Evolutionary conservation across 257 asterid species (phyloP), one percentile per base, ranked within the genome.

Genomic region (Solanum boliviense): DNA sequence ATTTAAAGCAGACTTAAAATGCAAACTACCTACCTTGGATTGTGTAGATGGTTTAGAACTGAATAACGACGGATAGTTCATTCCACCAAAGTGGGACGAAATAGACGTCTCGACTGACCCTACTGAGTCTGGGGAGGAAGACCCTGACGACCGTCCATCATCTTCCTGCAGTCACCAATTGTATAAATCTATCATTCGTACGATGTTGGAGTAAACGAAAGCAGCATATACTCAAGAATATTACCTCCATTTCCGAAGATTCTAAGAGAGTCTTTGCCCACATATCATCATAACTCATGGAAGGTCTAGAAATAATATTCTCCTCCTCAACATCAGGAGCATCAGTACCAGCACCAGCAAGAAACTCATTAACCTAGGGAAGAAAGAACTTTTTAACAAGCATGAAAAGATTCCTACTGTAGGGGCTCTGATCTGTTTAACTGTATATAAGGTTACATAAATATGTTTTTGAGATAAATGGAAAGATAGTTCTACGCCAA

Each of bases 241-340:
- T 92, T 81, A 95, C 99, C 97, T 93, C 98, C 93, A 90, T 89
- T 91, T 96, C 99, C 23, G 98, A 90, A 1, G 99, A 90, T 95
- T 96, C 98, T 85, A 97, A 88, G 89, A 97, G 98, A 41, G 99
- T 95, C 95, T 97, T 97, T 67, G 99, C 99, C 99, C 99, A 97
- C 99, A 97, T 95, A 92, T 97, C 99, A 89, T 97, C 99, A 86
- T 96, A 96, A 91, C 98, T 97, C 94, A 93, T 94, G 76, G 99
- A 97, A 88, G 96, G 98, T 88, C 99, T 94, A 85, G 99, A 93
- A 86, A 93, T 91, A 87, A 93, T 89, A 91, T 97, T 95, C 91
- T 97, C 98, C 86, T 96, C 99, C 91, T 97, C 99, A 86, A 97
- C 99, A 89, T 97, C 99, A 75, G 99, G 99, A 84, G 99, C 99